Percentiles rank a stretch among this genome's conserved stretches.
Evolutionary conservation across 257 asterid species (phyloP).

Genomic region (Jacaranda mimosifolia): DNA sequence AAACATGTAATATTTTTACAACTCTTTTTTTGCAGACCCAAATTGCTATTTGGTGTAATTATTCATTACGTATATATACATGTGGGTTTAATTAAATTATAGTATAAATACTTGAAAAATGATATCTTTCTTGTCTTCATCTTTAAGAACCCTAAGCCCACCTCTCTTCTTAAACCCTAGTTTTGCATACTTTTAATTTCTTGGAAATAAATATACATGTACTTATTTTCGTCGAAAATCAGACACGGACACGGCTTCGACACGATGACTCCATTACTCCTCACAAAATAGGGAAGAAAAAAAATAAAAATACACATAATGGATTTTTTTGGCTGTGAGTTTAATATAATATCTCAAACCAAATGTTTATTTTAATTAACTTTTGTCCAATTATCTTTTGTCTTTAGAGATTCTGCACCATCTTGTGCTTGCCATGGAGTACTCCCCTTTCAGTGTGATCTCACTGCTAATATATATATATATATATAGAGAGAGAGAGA

Average conservation of each 20-base stretch:
- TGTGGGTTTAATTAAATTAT: too few relatives aligned
- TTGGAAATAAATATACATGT: neutral
- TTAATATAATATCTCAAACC: constrained; percentile 9
- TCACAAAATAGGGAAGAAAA: neutral
- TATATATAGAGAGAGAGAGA: neutral
- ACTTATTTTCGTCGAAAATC: neutral
- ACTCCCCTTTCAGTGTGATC: constrained; percentile 38
- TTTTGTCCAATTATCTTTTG: constrained; percentile 52
- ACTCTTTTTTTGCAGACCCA: neutral
- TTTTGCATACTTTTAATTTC: constrained; percentile 13
- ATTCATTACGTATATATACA: neutral
- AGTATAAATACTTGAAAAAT: neutral
- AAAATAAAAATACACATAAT: constrained; percentile 1
- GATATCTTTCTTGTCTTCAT: neutral
- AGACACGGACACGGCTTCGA: too few relatives aligned
- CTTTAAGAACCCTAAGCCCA: constrained; percentile 44
- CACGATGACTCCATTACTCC: neutral
- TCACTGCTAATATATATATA: neutral
- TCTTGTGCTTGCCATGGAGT: constrained; percentile 57
- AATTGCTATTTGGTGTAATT: too few relatives aligned
- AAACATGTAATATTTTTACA: neutral
- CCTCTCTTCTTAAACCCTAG: constrained; percentile 42
- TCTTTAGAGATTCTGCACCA: constrained; percentile 71
- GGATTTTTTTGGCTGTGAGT: constrained; percentile 19
- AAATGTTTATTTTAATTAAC: constrained; percentile 39